Evolutionary conservation across 495 filamentous ascomycete species (phyloP).

Genomic region (Elaphomyces granulatus): DNA sequence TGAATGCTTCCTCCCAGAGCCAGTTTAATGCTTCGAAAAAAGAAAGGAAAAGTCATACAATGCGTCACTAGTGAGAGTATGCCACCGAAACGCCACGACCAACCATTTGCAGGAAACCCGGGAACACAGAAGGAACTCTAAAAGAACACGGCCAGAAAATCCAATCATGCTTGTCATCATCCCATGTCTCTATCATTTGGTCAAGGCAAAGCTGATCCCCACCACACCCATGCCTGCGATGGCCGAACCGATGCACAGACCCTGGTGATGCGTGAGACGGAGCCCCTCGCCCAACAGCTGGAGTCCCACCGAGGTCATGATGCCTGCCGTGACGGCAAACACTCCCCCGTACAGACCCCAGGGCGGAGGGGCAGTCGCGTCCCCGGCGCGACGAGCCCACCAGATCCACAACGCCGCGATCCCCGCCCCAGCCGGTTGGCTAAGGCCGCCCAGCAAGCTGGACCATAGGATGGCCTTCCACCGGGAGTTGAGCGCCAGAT

Average conservation of each 20-base stretch:
- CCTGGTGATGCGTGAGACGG: conserved; percentile 62
- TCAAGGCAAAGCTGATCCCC: conserved; percentile 76
- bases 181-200: no score
- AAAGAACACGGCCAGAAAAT: no score
- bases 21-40: no score
- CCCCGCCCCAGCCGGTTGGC: conserved; percentile 73
- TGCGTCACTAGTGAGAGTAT: no score
- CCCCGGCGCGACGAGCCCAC: conserved; percentile 31
- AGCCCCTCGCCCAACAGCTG: conserved; percentile 81
- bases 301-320: conserved; percentile 86
- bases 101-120: no score
- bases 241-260: conserved; percentile 68
- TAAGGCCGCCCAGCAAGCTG: conserved; percentile 66
- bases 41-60: no score
- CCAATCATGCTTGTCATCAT: no score
- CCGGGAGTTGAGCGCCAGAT: conserved; percentile 67
- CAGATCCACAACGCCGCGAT: conserved; percentile 76
- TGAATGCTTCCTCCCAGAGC: no score
- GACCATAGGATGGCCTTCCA: conserved; percentile 73
- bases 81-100: no score
- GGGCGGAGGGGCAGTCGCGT: conserved; percentile 37
- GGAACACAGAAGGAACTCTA: no score
- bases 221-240: conserved; percentile 84
- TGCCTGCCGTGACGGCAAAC: conserved; percentile 81
- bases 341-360: conserved; percentile 72